Evolutionary conservation across 2,329 filamentous ascomycete species (phyloP).

Genomic region (Colletotrichum salicis): DNA sequence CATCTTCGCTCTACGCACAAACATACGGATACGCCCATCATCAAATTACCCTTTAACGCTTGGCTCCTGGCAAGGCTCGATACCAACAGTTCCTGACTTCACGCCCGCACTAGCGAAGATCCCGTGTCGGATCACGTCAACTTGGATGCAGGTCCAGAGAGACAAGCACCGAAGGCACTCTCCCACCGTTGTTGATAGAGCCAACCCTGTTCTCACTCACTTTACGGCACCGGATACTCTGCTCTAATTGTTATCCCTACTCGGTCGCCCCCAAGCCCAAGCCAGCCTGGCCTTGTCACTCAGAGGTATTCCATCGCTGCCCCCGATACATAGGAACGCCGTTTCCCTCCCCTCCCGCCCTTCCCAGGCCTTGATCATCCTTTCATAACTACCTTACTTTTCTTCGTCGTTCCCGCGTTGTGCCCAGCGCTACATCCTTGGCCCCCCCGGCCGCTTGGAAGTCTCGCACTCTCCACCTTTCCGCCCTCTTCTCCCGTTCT

Average conservation of each 20-base stretch:
- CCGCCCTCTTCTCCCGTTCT: constrained; percentile 16
- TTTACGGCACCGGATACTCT: too few relatives aligned
- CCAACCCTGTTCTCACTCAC: constrained; percentile 14
- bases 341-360: constrained; percentile 20
- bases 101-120: constrained; percentile 41
- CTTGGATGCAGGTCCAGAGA: constrained; percentile 38
- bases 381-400: constrained; percentile 1
- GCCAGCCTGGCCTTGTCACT: constrained; percentile 29
- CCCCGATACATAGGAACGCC: constrained; percentile 25
- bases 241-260: too few relatives aligned
- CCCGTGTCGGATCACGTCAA: constrained; percentile 37
- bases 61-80: constrained; percentile 22
- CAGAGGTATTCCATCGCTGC: constrained; percentile 26
- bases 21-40: constrained; percentile 3
- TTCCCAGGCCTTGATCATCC: constrained; percentile 3
- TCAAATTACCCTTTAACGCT: neutral
- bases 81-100: constrained; percentile 29
- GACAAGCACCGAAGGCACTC: constrained; percentile 32
- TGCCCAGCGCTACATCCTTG: constrained; percentile 34
- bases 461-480: constrained; percentile 23
- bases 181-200: constrained; percentile 17
- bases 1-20: neutral
- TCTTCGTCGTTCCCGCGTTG: constrained; percentile 21
- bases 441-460: constrained; percentile 33
- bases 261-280: constrained; percentile 13